These are phyloP conservation scores for Blastobotrys capitulatus DNA, from an alignment of 1,139 yeast species.

Conservation along the genomic window DNA sequence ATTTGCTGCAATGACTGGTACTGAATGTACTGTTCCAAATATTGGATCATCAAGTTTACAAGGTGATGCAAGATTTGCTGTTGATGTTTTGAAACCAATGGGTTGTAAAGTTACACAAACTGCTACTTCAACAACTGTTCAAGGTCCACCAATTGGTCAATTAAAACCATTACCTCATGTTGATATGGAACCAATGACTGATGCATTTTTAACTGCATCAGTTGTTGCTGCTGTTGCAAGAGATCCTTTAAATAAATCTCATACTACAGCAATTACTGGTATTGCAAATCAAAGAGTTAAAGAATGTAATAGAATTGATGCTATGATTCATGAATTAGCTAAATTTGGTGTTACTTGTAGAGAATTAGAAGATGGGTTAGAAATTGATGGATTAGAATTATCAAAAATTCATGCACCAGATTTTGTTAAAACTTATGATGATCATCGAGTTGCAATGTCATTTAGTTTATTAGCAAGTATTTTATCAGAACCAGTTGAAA, in stretches of 20 bases:
- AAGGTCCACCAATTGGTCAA: constrained; percentile 71
- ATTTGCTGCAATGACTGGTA: constrained; percentile 95
- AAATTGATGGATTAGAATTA: constrained; percentile 55
- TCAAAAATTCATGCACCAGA: constrained; percentile 40
- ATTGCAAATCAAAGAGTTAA: constrained; percentile 98
- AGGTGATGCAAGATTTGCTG: constrained; percentile 97
- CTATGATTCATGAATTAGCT: constrained; percentile 83
- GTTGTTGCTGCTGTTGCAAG: constrained; percentile 91
- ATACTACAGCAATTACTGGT: constrained; percentile 77
- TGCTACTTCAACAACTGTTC: constrained; percentile 79
- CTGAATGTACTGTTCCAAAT: constrained; percentile 88
- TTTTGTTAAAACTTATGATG: constrained; percentile 70
- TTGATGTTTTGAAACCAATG: constrained; percentile 89
- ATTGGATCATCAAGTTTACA: constrained; percentile 89
- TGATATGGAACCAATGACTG: constrained; percentile 99
- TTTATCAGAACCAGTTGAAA: constrained; percentile 51
- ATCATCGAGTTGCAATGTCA: constrained; percentile 98
- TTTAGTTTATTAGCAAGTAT: constrained; percentile 74
- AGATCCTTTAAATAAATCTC: constrained; percentile 30
- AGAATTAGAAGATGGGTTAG: constrained; percentile 90
- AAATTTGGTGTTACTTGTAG: constrained; percentile 84
- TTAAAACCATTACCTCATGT: constrained; percentile 67
- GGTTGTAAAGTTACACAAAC: constrained; percentile 88
- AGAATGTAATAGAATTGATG: constrained; percentile 93
- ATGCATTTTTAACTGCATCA: constrained; percentile 93